Percentiles rank a stretch among this genome's conserved stretches.
Evolutionary conservation across 2,329 filamentous ascomycete species (phyloP).

Genomic region (Ophiostoma piceae): DNA sequence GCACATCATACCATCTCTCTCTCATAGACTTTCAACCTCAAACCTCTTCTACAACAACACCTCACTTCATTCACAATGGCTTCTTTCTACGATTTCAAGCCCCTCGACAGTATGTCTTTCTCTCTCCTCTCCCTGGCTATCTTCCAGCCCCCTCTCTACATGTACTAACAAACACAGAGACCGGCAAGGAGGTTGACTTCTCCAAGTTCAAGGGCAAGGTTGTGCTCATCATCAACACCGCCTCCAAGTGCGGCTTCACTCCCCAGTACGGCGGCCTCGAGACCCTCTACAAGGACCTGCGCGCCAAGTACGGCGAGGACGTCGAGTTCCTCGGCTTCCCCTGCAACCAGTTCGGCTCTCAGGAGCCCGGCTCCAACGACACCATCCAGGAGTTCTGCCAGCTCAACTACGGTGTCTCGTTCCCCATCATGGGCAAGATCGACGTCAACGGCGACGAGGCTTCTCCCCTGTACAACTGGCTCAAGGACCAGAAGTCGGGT

Average conservation of each 20-base stretch:
- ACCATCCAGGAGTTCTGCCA: slow-evolving; percentile 83
- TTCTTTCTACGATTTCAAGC: slow-evolving; percentile 78
- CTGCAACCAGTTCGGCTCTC: slow-evolving; percentile 92
- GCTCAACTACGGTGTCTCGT: slow-evolving; percentile 88
- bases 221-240: slow-evolving; percentile 93
- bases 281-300: slow-evolving; percentile 76
- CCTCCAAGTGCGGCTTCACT: slow-evolving; percentile 98
- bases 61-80: slow-evolving; percentile 48
- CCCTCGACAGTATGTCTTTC: slow-evolving; percentile 59
- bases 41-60: not conserved
- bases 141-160: not conserved
- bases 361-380: slow-evolving; percentile 80
- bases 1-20: not conserved
- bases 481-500: slow-evolving; percentile 69
- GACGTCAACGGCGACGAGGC: slow-evolving; percentile 87
- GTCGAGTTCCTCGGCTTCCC: slow-evolving; percentile 92
- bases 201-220: slow-evolving; percentile 80
- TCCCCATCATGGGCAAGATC: slow-evolving; percentile 86
- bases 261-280: slow-evolving; percentile 91
- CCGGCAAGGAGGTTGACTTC: slow-evolving; percentile 66
- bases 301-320: slow-evolving; percentile 63
- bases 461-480: slow-evolving; percentile 72
- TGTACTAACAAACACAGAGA: slow-evolving; percentile 47
- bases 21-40: not conserved
- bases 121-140: not conserved